A percentile compares a stretch with the other conserved stretches of the same genome.
phyloP scores from a whole-genome alignment of 139 green algal species.

The Ostreobium quekettii region DNA sequence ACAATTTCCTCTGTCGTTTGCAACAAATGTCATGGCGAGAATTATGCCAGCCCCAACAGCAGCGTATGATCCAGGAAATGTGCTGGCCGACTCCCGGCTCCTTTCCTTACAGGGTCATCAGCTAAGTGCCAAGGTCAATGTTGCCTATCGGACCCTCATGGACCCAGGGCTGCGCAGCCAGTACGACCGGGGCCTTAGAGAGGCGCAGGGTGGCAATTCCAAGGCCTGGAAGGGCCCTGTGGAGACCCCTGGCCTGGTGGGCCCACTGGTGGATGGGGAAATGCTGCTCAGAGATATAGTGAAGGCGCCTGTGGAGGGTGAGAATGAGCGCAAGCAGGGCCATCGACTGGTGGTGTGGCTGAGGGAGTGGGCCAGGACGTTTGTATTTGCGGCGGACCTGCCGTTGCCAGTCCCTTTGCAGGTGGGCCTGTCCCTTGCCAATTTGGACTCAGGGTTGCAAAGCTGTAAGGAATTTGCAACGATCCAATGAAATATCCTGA shows the following conservation, averaged over 20 bases:
- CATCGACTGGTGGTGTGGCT: conserved; percentile 13
- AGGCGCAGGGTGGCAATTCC: background rate
- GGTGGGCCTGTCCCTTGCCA: background rate
- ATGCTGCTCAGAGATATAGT: background rate
- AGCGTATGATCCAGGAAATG: no score
- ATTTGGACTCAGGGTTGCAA: background rate
- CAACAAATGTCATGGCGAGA: no score
- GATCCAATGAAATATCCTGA: no score
- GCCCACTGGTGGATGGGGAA: background rate
- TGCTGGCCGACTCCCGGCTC: no score
- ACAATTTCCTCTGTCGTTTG: no score
- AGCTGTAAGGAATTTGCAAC: background rate
- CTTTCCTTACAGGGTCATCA: no score
- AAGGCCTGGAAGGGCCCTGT: background rate
- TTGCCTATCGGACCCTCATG: conserved; percentile 11
- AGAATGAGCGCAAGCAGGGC: background rate
- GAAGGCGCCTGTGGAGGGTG: background rate
- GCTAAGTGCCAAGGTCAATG: conserved; percentile 14
- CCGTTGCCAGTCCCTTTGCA: conserved; percentile 19
- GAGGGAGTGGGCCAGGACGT: conserved; percentile 19
- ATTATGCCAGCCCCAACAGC: no score
- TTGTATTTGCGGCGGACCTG: conserved; percentile 18
- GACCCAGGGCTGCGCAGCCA: background rate
- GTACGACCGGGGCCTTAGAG: conserved; percentile 14
- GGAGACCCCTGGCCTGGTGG: background rate